These are phyloP conservation scores for Actinomortierella ambigua DNA, from an alignment of 371 early-diverging fungal species.

Conservation along the genomic window DNA sequence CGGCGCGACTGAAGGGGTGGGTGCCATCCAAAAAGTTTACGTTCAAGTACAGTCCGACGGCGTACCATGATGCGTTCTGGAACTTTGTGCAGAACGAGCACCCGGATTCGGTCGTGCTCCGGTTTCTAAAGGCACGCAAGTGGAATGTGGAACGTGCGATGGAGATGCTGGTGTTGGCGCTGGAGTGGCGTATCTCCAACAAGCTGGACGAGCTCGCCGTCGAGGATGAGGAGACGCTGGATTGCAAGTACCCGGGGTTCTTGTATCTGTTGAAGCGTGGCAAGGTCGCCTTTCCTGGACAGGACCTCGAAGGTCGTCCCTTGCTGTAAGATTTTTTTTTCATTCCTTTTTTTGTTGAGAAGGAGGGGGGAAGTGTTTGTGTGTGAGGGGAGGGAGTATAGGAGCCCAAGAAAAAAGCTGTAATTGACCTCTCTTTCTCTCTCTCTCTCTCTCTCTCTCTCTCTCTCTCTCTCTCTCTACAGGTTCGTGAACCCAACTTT, in stretches of 20 bases:
- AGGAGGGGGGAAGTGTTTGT: no score
- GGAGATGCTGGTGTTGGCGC: slow-evolving; percentile 58
- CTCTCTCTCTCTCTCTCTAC: no score
- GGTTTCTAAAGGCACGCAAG: slow-evolving; percentile 74
- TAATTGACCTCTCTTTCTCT: no score
- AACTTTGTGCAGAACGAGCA: slow-evolving; percentile 61
- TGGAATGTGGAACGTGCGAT: slow-evolving; percentile 71
- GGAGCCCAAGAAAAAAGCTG: no score
- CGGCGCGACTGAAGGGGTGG: slow-evolving; percentile 37
- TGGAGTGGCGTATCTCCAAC: slow-evolving; percentile 65
- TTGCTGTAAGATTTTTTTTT: slow-evolving; percentile 50
- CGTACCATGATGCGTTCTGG: slow-evolving; percentile 55
- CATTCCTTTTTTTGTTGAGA: no score
- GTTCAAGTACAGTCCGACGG: slow-evolving; percentile 34
- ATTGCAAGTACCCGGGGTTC: slow-evolving; percentile 51
- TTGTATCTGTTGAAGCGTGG: slow-evolving; percentile 55
- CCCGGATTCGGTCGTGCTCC: slow-evolving; percentile 63
- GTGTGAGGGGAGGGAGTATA: no score
- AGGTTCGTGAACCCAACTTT: no score
- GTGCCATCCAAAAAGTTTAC: slow-evolving; percentile 40
- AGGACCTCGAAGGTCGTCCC: slow-evolving; percentile 58
- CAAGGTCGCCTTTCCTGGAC: slow-evolving; percentile 60
- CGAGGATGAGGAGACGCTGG: slow-evolving; percentile 61
- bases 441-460: no score
- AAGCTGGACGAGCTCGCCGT: slow-evolving; percentile 58